A percentile compares a stretch with the other conserved stretches of the same genome.
Conservation (phyloP, 768 basidiomycete species). For the Collybiopsis luxurians region DNA sequence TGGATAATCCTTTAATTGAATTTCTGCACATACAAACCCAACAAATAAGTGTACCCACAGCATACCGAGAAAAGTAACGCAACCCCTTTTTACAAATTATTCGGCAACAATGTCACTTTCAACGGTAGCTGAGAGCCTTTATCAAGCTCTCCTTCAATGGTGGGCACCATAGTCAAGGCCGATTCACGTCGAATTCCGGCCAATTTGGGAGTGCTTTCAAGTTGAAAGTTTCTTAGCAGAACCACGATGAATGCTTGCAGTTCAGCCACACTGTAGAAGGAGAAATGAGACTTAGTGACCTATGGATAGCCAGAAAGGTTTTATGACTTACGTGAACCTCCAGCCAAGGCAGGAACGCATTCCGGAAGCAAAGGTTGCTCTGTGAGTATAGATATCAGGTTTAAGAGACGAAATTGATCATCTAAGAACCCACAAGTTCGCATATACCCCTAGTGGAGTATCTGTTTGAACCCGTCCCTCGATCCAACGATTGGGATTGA, state of each 20-base stretch:
- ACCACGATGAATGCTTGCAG: constrained; percentile 60
- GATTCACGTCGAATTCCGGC: constrained; percentile 35
- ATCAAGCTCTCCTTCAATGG: constrained; percentile 38
- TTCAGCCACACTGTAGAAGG: constrained; percentile 42
- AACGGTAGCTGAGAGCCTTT: constrained; percentile 42
- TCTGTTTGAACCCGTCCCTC: constrained; percentile 19
- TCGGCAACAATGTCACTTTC: constrained; percentile 29
- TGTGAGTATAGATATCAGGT: not conserved
- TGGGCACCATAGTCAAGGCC: constrained; percentile 41
- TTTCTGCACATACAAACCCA: no score
- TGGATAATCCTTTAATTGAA: no score
- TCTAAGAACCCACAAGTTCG: constrained; percentile 27
- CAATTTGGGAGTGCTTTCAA: constrained; percentile 37
- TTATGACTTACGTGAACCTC: constrained; percentile 25
- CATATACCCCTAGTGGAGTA: constrained; percentile 27
- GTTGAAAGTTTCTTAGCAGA: constrained; percentile 51
- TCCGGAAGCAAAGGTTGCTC: constrained; percentile 24
- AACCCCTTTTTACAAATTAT: no score
- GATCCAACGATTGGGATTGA: constrained; percentile 42
- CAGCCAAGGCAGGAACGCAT: constrained; percentile 24
- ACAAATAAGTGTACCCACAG: no score
- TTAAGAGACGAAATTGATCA: not conserved
- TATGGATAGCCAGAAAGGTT: no score
- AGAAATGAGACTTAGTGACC: no score
- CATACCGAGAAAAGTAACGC: no score